Conservation (phyloP, 2,329 filamentous ascomycete species). For the Dichotomopilus funicola region DNA sequence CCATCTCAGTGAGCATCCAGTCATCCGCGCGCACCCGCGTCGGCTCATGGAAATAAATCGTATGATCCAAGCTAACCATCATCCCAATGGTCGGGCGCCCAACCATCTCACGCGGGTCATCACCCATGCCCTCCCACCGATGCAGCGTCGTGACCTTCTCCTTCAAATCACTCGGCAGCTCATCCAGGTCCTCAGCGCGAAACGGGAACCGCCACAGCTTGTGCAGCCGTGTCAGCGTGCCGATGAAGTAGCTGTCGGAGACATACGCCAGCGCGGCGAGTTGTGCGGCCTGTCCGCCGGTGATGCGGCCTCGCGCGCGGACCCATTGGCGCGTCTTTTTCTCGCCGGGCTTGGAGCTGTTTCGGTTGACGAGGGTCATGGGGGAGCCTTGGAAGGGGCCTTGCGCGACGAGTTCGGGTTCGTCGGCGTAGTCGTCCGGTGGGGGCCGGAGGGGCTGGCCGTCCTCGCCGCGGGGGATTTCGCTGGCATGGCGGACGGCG, state of each 20-base stretch:
- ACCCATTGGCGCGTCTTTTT: conserved; percentile 70
- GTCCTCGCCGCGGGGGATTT: conserved; percentile 40
- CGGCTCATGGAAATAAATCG: conserved; percentile 62
- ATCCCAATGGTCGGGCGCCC: conserved; percentile 62
- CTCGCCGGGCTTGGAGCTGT: conserved; percentile 50
- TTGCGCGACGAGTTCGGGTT: conserved; percentile 44
- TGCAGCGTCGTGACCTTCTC: conserved; percentile 34
- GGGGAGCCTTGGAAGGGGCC: conserved; percentile 43
- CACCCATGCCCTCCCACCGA: conserved; percentile 33
- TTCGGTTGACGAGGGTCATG: conserved; percentile 36
- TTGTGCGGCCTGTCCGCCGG: conserved; percentile 74
- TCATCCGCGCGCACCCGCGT: conserved; percentile 54
- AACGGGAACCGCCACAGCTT: conserved; percentile 66
- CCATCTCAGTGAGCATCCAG: conserved; percentile 76
- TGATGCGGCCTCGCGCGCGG: conserved; percentile 67
- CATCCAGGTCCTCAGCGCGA: conserved; percentile 42
- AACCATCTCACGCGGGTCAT: conserved; percentile 37
- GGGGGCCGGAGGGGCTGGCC: conserved; percentile 19
- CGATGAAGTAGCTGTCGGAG: conserved; percentile 89
- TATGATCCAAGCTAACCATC: conserved; percentile 77
- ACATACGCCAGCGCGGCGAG: conserved; percentile 87
- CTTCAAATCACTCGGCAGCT: conserved; percentile 34
- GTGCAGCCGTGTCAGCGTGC: conserved; percentile 76
- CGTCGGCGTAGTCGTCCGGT: conserved; percentile 34
- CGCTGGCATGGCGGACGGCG: conserved; percentile 59